Percentiles rank a stretch among this genome's conserved stretches.
phyloP scores from a whole-genome alignment of 441 rosid genomes.

The Monsonia emarginata region DNA sequence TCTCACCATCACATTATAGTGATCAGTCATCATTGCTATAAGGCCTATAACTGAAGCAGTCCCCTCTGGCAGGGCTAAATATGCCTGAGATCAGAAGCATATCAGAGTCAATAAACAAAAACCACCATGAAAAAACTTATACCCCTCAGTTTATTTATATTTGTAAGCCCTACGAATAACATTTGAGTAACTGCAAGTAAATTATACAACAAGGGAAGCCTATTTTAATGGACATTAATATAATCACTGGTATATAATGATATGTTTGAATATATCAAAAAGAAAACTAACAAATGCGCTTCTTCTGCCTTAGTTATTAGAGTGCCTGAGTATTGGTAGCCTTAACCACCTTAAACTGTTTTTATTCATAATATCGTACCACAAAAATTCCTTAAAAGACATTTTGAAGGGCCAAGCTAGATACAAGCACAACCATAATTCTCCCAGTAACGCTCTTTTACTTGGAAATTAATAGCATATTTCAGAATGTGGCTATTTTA shows the following conservation, averaged over 20 bases:
- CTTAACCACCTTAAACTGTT: neutral
- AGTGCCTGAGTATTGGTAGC: neutral
- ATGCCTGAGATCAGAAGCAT: slow-evolving; percentile 54
- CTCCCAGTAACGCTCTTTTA: neutral
- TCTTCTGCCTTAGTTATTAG: neutral
- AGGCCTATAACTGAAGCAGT: slow-evolving; percentile 83
- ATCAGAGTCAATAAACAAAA: slow-evolving; percentile 10
- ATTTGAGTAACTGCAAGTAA: neutral
- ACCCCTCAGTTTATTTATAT: slow-evolving; percentile 7
- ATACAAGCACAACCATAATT: neutral
- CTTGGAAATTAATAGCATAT: neutral
- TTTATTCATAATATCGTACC: neutral
- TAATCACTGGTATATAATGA: neutral
- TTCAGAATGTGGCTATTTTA: neutral
- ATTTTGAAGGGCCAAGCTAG: neutral
- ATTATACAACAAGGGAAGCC: neutral
- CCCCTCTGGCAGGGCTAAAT: slow-evolving; percentile 89
- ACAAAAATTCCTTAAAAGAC: neutral
- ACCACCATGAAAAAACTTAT: slow-evolving; percentile 3
- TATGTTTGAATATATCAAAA: neutral
- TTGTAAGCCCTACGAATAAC: neutral
- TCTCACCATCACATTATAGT: slow-evolving; percentile 72
- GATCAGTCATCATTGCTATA: slow-evolving; percentile 97
- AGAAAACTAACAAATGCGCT: neutral
- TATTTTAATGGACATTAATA: neutral